Base-by-base conservation (phyloP, 2,329 filamentous ascomycete genomes). In the Atkinsonella hypoxylon region DNA sequence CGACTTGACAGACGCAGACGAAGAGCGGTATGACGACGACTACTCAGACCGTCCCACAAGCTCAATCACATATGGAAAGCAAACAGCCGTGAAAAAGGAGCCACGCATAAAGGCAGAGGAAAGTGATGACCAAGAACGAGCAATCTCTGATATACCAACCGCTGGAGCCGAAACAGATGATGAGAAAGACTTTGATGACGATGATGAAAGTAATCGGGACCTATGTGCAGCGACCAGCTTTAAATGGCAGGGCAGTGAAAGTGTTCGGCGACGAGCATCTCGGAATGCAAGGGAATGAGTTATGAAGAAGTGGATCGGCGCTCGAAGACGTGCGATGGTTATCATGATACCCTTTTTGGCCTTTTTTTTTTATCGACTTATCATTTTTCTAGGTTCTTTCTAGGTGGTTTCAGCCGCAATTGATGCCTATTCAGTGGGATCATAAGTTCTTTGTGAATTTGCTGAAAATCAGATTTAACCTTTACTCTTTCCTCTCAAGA, bases 171-270 rank as follows among this genome's bases (percentile, higher is more conserved):
- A 74, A 53, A 73, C 70, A 1, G 74, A 74, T 51, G 74, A 75
- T 50, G 73, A 76, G 53, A 67, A 62, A 13, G 65, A 67, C 15
- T 56, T 65, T 30, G 68, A 72, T 30, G 65, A 69, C n/a, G 63
- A 61, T n/a, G 66, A 65, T 31, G 57, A 56, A 36, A 56, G 57
- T 30, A 62, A 52, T 34, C 66, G 65, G 9, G 73, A 76, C 57
- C 75, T 70, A 17, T 77, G 77, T 0, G 61, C 76, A 51, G 78
- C 78, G 3, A 82, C 78, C 26, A 79, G 77, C 54, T 75, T 68
- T 53, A 71, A 69, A 53, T 70, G 72, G 40, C 66, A 62, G 36
- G 64, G 65, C 2, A 56, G 58, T 13, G 57, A 57, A 11, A 62
- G 57, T 22, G 53, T 68, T 18, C 64, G 67, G 40, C 61, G 61